Conservation (phyloP, 306 rosid species). For the Cicer chorassanicum region DNA sequence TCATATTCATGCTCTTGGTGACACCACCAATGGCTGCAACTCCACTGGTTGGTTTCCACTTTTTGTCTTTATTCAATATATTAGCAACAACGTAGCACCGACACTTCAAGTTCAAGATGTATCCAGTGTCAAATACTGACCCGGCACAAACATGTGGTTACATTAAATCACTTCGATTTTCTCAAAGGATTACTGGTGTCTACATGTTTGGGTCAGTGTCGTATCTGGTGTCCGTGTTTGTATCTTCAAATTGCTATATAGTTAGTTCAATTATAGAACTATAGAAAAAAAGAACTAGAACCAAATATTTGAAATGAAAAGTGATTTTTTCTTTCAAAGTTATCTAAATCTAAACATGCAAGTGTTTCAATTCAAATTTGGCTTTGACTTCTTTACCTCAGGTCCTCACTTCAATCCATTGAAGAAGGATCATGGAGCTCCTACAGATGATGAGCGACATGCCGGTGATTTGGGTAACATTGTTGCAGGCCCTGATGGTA, state of each 20-base stretch:
- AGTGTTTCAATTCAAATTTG: not conserved
- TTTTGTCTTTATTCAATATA: constrained; percentile 1
- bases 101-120: no score
- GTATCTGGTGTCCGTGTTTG: no score
- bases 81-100: no score
- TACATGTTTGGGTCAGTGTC: no score
- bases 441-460: constrained; percentile 66
- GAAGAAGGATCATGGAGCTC: constrained; percentile 74
- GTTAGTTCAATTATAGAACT: not conserved
- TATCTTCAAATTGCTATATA: not conserved
- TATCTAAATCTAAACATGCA: not conserved
- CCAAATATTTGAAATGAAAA: not conserved
- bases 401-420: constrained; percentile 84
- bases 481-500: constrained; percentile 74
- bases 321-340: not conserved
- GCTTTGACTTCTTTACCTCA: constrained; percentile 15
- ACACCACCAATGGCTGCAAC: constrained; percentile 68
- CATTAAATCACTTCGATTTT: no score
- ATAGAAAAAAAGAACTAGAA: not conserved
- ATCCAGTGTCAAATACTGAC: no score
- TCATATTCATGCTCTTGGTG: constrained; percentile 67
- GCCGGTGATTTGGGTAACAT: constrained; percentile 89
- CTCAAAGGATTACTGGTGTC: no score
- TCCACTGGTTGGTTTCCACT: constrained; percentile 48
- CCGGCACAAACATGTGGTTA: no score